phyloP scores from a whole-genome alignment of 768 basidiomycete genomes.

The Sarcomyxa edulis region DNA sequence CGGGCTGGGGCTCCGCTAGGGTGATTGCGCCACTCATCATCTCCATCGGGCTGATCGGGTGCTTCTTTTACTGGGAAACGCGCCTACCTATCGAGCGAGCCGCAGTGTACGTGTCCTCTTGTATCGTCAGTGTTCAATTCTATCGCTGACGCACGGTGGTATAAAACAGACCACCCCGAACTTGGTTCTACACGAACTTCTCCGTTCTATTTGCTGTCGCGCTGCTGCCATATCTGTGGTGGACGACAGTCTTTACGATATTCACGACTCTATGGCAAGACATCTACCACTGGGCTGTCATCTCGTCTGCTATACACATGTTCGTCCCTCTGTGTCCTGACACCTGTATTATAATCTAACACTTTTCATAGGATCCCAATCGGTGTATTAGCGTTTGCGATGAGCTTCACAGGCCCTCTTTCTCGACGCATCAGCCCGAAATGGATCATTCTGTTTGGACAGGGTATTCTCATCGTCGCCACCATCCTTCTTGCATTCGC shows the following conservation, averaged over 20 bases:
- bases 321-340: conserved; percentile 10
- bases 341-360: conserved; percentile 5
- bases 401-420: conserved; percentile 33
- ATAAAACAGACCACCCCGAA: conserved; percentile 18
- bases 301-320: conserved; percentile 34
- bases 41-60: conserved; percentile 30
- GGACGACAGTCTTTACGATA: conserved; percentile 25
- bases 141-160: too few relatives aligned
- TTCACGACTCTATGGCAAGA: conserved; percentile 30
- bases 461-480: conserved; percentile 28
- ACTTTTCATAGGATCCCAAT: conserved; percentile 31
- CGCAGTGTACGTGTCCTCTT: conserved; percentile 28
- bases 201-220: conserved; percentile 27
- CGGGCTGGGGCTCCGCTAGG: conserved; percentile 41
- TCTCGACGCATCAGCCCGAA: conserved; percentile 30
- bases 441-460: conserved; percentile 39
- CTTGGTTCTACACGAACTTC: conserved; percentile 35
- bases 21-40: conserved; percentile 43
- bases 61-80: conserved; percentile 50
- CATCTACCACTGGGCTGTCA: conserved; percentile 26
- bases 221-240: conserved; percentile 35
- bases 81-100: conserved; percentile 32
- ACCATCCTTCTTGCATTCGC: conserved; percentile 38
- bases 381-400: conserved; percentile 30
- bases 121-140: background rate